These are phyloP conservation scores for Saccharum hybrid DNA, from an alignment of 202 grass and related monocot species.

Conservation along the genomic window DNA sequence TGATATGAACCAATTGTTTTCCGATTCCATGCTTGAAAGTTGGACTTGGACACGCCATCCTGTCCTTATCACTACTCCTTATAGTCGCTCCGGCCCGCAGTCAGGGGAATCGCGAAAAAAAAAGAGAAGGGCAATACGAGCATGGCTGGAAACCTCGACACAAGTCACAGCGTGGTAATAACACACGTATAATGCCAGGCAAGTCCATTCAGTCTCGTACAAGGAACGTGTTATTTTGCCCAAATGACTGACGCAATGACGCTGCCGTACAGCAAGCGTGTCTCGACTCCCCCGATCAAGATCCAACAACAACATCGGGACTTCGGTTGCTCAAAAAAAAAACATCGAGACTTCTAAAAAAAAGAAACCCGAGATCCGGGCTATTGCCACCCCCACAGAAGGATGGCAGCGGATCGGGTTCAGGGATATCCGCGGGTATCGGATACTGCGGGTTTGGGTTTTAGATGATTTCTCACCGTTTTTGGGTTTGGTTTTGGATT, in stretches of 20 bases:
- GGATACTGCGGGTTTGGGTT: no score
- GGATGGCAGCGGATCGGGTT: no score
- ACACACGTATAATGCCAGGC: not conserved
- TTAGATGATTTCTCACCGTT: no score
- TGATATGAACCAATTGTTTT: not conserved
- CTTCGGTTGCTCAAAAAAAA: not conserved
- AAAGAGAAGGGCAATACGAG: not conserved
- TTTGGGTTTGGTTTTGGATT: no score
- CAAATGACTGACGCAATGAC: not conserved
- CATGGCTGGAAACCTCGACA: no score
- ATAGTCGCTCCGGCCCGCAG: no score
- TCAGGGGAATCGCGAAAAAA: no score
- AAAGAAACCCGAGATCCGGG: no score
- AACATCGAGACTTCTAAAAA: not conserved
- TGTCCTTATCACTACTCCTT: no score
- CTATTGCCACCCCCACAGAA: not conserved
- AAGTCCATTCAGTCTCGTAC: not conserved
- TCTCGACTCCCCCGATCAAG: not conserved
- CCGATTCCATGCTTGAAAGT: not conserved
- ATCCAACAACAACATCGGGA: not conserved
- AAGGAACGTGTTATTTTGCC: not conserved
- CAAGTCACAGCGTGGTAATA: not conserved
- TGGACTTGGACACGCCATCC: not conserved
- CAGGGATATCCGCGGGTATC: no score
- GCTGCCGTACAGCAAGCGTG: not conserved